phyloP scores from a whole-genome alignment of 73 alveolate species.

The Breviolum minutum region DNA sequence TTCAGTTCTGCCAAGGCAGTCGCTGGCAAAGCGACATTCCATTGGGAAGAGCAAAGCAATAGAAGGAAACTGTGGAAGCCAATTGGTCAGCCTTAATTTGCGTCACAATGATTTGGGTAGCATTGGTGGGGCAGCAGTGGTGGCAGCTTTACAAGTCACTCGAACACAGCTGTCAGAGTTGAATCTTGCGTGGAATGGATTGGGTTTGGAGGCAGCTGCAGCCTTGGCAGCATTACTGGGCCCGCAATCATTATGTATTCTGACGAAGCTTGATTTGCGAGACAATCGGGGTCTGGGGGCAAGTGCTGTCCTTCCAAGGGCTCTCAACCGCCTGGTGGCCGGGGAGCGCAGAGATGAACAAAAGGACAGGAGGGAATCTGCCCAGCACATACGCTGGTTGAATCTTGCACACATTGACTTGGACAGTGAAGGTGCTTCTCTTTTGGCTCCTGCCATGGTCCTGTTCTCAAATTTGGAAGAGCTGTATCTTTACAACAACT shows the following conservation, averaged over 20 bases:
- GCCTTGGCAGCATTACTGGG: constrained; percentile 66
- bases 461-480: constrained; percentile 34
- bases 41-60: too few species aligned
- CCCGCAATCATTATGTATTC: constrained; percentile 20
- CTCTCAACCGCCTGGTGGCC: constrained; percentile 15
- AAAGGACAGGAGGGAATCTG: constrained; percentile 17
- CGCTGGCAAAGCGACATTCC: constrained; percentile 20
- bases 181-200: constrained; percentile 88
- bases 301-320: constrained; percentile 58
- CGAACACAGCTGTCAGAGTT: constrained; percentile 57
- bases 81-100: constrained; percentile 51
- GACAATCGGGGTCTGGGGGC: constrained; percentile 83
- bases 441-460: constrained; percentile 47
- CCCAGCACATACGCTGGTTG: constrained; percentile 58
- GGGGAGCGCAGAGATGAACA: not conserved
- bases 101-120: constrained; percentile 76
- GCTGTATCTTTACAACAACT: constrained; percentile 71
- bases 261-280: constrained; percentile 48
- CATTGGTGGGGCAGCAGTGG: constrained; percentile 80
- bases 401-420: constrained; percentile 65
- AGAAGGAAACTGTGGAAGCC: constrained; percentile 37
- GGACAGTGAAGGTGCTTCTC: constrained; percentile 67
- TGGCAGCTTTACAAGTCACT: constrained; percentile 54
- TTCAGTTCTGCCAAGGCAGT: constrained; percentile 22
- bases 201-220: constrained; percentile 82